Evolutionary conservation across 345 rosid genomes (phyloP).

Genomic region (Citrus inodora): DNA sequence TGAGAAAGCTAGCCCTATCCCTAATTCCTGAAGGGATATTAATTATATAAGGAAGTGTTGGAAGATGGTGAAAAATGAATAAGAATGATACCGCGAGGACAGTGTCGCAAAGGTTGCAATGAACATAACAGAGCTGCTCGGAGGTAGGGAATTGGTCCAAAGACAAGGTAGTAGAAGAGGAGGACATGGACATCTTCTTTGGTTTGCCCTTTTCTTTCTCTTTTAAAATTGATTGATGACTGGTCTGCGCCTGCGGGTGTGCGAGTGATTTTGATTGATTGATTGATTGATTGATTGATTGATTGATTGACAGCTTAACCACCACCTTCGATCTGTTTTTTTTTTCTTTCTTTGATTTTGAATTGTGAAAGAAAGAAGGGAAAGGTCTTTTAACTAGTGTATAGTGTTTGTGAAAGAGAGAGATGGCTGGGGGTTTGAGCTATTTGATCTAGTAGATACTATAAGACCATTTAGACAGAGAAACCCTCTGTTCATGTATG

Average conservation of each 20-base stretch:
- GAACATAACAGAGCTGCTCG: slow-evolving; percentile 98
- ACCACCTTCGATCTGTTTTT: slow-evolving; percentile 49
- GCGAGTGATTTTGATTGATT: slow-evolving; percentile 28
- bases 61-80: background rate
- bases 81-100: slow-evolving; percentile 67
- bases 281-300: slow-evolving; percentile 22
- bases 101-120: slow-evolving; percentile 89
- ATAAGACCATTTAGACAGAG: slow-evolving; percentile 13
- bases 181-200: slow-evolving; percentile 57
- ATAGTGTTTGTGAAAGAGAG: slow-evolving; percentile 4
- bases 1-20: background rate
- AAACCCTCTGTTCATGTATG: slow-evolving; percentile 13
- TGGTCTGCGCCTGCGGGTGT: background rate
- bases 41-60: no score
- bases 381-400: background rate
- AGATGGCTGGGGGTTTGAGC: slow-evolving; percentile 2
- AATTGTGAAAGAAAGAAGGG: slow-evolving; percentile 28
- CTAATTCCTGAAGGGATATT: background rate
- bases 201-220: slow-evolving; percentile 9
- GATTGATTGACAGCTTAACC: slow-evolving; percentile 61
- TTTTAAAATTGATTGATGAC: slow-evolving; percentile 31
- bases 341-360: slow-evolving; percentile 22
- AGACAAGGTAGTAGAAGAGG: slow-evolving; percentile 50
- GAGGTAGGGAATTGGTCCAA: slow-evolving; percentile 90
- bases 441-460: slow-evolving; percentile 24